Conservation (phyloP, 176 grass and related monocot genomes). For the Melocanna baccifera region DNA sequence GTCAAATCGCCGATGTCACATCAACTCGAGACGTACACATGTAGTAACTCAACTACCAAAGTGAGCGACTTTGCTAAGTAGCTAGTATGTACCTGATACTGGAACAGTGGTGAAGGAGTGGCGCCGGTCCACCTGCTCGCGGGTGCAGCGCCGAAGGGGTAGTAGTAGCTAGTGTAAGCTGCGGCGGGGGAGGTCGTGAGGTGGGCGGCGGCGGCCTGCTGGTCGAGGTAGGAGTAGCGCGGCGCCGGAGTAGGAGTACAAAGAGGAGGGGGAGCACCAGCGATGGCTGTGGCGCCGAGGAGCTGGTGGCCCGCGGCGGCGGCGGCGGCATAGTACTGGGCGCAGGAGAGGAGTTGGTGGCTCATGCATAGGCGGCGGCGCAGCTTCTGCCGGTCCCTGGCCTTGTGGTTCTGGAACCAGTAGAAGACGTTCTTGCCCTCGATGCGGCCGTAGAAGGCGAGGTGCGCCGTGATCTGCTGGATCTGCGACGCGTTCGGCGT, state of each 20-base stretch:
- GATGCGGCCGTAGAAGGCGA: constrained; percentile 79
- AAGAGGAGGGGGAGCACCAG: not conserved
- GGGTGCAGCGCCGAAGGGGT: not conserved
- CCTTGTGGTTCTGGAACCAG: constrained; percentile 99
- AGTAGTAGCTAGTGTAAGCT: not conserved
- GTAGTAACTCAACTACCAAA: not conserved
- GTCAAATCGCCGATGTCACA: not conserved
- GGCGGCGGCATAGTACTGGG: constrained; percentile 31
- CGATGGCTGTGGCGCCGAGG: not conserved
- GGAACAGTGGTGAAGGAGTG: constrained; percentile 3
- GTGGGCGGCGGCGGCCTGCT: not conserved
- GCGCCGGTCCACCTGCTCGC: not conserved
- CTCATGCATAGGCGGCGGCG: constrained; percentile 73
- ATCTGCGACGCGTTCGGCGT: constrained; percentile 85
- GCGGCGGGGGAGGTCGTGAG: not conserved
- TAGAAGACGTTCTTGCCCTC: constrained; percentile 99
- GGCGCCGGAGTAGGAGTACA: not conserved
- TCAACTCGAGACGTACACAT: not conserved
- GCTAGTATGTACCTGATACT: constrained; percentile 16
- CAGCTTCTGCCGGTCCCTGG: constrained; percentile 87
- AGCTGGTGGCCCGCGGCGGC: not conserved
- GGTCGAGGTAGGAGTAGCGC: constrained; percentile 19
- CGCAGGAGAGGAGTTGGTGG: constrained; percentile 54
- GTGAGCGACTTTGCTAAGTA: not conserved
- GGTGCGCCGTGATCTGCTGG: constrained; percentile 88